Conservation (phyloP, 306 rosid genomes). For the Cyclanthera cordifolia region DNA sequence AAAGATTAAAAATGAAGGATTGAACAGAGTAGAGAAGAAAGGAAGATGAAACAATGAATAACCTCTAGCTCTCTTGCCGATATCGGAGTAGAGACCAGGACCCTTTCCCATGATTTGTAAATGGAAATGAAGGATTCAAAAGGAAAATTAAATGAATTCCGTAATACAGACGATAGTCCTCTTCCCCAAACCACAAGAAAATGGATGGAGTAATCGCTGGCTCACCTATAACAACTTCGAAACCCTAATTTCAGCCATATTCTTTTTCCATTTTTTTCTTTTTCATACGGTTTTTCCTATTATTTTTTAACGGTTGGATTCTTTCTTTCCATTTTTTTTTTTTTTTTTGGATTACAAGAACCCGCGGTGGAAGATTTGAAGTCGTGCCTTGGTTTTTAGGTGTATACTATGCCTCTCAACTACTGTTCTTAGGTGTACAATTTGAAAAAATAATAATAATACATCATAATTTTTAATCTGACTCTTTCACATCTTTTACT, state of each 20-base stretch:
- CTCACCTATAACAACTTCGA: conserved; percentile 3
- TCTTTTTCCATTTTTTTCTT: background rate
- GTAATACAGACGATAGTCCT: background rate
- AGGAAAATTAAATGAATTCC: background rate
- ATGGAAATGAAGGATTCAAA: background rate
- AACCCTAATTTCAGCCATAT: conserved; percentile 31
- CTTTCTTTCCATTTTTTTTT: no score
- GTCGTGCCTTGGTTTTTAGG: no score
- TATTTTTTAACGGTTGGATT: no score
- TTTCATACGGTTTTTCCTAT: no score
- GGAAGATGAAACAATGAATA: background rate
- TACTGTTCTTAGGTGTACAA: no score
- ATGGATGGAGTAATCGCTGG: conserved; percentile 3
- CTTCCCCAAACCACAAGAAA: conserved; percentile 4
- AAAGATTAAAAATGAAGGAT: background rate
- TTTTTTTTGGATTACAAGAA: no score
- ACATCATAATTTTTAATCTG: no score
- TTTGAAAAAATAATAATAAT: no score
- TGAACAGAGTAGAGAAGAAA: background rate
- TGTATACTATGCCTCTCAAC: no score
- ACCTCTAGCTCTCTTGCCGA: conserved; percentile 78
- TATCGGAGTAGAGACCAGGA: conserved; percentile 88
- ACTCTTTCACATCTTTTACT: no score
- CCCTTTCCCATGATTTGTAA: conserved; percentile 57
- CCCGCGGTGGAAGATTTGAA: no score